Base-by-base conservation (phyloP, 2,329 filamentous ascomycete genomes). In the Plectosphaerella sp. region DNA sequence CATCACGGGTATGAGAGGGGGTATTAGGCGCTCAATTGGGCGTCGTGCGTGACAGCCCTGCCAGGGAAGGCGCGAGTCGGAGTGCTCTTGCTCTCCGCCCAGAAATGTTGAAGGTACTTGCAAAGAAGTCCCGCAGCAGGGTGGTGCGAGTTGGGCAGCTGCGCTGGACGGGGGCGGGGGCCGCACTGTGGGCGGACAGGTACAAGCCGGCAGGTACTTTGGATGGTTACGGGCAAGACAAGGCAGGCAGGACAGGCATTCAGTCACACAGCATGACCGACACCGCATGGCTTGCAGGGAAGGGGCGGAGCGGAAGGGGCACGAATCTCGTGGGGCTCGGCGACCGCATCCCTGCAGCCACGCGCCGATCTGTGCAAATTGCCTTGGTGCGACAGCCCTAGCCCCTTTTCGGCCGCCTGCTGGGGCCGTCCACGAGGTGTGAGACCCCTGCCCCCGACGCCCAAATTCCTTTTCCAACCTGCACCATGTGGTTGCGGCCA, bases 271-370 rank as follows among this genome's bases (percentile, higher is more conserved):
- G n/a, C 41, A 18, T 43, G 15, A 16, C 4, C 18, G 16, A 20
- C 55, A 54, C 50, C 51, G 54, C 56, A 45, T 57, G 56, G 56
- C 54, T 54, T 51, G 46, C 54, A 57, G 56, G 56, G 56, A 57
- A 56, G 54, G 9, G 28, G 52, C 48, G 45, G 54, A 54, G 45
- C 39, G 39, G 48, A 35, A 20, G 28, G 20, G 47, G 39, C 36
- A 28, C 37, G 39, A 41, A 41, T 41, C 16, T 43, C n/a, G 48
- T 37, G 48, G 39, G 24, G 16, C 49, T 49, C 18, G 36, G 51
- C 51, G 51, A 47, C 48, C 37, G 25, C 36, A 57, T 57, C 56
- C 56, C 52, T 57, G 56, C 54, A 51, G 54, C 56, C 56, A 57
- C 52, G 56, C 56, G 56, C 56, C 54, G 52, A 57, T 57, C 56